These are phyloP conservation scores for Biscogniauxia mediterranea DNA, from an alignment of 2,329 filamentous ascomycete genomes.

Conservation along the genomic window DNA sequence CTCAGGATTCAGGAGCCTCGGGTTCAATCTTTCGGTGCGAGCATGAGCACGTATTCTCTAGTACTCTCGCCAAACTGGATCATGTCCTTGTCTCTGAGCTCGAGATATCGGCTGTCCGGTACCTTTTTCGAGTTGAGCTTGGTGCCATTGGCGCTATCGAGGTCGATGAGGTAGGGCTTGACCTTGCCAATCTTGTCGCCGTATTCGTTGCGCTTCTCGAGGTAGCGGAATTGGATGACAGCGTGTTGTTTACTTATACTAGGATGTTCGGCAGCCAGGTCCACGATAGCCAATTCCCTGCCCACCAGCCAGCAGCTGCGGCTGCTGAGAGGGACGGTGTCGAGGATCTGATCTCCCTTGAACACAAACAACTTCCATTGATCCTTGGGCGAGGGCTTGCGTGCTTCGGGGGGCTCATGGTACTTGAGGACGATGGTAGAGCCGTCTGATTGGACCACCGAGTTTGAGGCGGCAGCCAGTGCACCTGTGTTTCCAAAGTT, in stretches of 20 bases:
- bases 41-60: slow-evolving; percentile 94
- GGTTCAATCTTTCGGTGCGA: slow-evolving; percentile 51
- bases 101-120: slow-evolving; percentile 76
- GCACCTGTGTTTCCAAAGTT: slow-evolving; percentile 81
- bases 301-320: slow-evolving; percentile 92
- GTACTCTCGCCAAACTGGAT: slow-evolving; percentile 84
- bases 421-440: slow-evolving; percentile 85
- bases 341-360: slow-evolving; percentile 76
- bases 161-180: slow-evolving; percentile 86
- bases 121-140: slow-evolving; percentile 73
- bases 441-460: slow-evolving; percentile 67
- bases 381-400: slow-evolving; percentile 77
- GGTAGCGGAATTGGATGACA: slow-evolving; percentile 86
- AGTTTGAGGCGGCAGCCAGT: slow-evolving; percentile 84
- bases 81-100: slow-evolving; percentile 86
- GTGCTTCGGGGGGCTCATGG: slow-evolving; percentile 89
- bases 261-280: slow-evolving; percentile 82
- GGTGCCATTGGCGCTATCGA: slow-evolving; percentile 92
- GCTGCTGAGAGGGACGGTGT: slow-evolving; percentile 72
- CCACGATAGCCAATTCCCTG: slow-evolving; percentile 75
- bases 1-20: slow-evolving; percentile 1
- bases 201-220: slow-evolving; percentile 80
- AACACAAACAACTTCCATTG: slow-evolving; percentile 92
- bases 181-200: slow-evolving; percentile 79
- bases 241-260: slow-evolving; percentile 96